Evolutionary conservation across 805 yeast species (phyloP).

Genomic region (Schwanniomyces sp.): DNA sequence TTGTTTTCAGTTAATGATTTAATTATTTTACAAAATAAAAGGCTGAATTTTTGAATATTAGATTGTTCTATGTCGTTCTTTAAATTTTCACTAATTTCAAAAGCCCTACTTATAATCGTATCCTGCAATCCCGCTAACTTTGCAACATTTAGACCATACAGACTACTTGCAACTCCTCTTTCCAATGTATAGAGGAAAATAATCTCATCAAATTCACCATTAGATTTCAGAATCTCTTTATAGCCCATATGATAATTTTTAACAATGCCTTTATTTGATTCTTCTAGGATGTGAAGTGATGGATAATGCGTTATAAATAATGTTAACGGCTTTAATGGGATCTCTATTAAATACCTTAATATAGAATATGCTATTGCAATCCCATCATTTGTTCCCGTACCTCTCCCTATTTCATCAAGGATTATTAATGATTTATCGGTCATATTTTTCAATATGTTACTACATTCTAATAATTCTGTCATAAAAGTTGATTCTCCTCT

Average conservation of each 20-base stretch:
- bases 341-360: conserved; percentile 52
- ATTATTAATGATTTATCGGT: conserved; percentile 60
- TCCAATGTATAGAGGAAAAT: conserved; percentile 38
- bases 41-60: conserved; percentile 1
- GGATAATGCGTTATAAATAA: conserved; percentile 88
- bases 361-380: conserved; percentile 77
- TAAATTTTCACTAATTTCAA: conserved; percentile 30
- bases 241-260: conserved; percentile 75
- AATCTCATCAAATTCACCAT: conserved; percentile 34
- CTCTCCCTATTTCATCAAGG: conserved; percentile 80
- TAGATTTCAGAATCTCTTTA: conserved; percentile 36
- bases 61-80: conserved; percentile 20
- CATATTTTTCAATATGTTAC: conserved; percentile 51
- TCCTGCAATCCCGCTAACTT: conserved; percentile 63
- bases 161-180: conserved; percentile 46
- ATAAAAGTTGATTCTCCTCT: conserved; percentile 81
- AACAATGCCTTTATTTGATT: conserved; percentile 37
- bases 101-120: conserved; percentile 47
- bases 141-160: conserved; percentile 87
- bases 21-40: conserved; percentile 2
- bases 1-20: conserved; percentile 1
- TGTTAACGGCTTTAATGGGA: conserved; percentile 47
- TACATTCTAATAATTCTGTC: conserved; percentile 71
- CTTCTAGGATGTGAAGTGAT: conserved; percentile 53
- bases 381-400: conserved; percentile 74